These are phyloP conservation scores for Ophiostoma novo-ulmi DNA, from an alignment of 2,329 filamentous ascomycete species.

Conservation along the genomic window DNA sequence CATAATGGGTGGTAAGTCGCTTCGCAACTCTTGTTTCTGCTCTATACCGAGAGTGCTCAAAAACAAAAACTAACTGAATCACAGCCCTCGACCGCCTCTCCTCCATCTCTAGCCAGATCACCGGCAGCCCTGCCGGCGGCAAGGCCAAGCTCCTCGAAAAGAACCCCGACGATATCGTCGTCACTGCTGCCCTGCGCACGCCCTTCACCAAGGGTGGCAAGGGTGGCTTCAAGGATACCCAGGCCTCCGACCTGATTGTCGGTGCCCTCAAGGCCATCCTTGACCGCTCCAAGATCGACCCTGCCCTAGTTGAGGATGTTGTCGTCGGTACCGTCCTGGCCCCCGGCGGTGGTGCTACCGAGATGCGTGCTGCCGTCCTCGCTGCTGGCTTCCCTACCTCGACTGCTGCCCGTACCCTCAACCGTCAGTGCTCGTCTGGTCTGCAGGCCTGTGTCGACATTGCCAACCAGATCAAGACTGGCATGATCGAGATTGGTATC, in stretches of 20 bases:
- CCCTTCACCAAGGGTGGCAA: slow-evolving; percentile 89
- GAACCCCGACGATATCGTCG: slow-evolving; percentile 71
- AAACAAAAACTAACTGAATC: slow-evolving; percentile 12
- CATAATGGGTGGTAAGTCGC: slow-evolving; percentile 29
- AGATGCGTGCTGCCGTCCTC: slow-evolving; percentile 88
- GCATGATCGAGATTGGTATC: slow-evolving; percentile 93
- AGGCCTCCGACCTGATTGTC: slow-evolving; percentile 76
- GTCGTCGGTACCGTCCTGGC: slow-evolving; percentile 86
- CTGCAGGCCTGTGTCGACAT: slow-evolving; percentile 91
- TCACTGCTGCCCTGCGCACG: slow-evolving; percentile 87
- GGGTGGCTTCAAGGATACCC: slow-evolving; percentile 93
- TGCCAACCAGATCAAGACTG: slow-evolving; percentile 82
- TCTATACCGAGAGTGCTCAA: neutral
- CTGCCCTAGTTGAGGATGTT: slow-evolving; percentile 82
- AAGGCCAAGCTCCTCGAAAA: slow-evolving; percentile 58
- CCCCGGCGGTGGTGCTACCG: slow-evolving; percentile 89
- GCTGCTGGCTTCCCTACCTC: slow-evolving; percentile 85
- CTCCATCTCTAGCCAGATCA: slow-evolving; percentile 58
- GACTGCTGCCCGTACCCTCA: slow-evolving; percentile 79
- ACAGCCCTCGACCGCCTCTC: slow-evolving; percentile 53
- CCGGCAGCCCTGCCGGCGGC: slow-evolving; percentile 42
- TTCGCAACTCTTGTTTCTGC: neutral
- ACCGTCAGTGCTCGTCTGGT: slow-evolving; percentile 90
- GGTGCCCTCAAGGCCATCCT: slow-evolving; percentile 78
- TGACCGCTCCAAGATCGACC: slow-evolving; percentile 82